Evolutionary conservation across 1,139 yeast genomes (phyloP), one percentile per base, ranked within the genome.

Genomic region (Debaryomyces nepalensis): DNA sequence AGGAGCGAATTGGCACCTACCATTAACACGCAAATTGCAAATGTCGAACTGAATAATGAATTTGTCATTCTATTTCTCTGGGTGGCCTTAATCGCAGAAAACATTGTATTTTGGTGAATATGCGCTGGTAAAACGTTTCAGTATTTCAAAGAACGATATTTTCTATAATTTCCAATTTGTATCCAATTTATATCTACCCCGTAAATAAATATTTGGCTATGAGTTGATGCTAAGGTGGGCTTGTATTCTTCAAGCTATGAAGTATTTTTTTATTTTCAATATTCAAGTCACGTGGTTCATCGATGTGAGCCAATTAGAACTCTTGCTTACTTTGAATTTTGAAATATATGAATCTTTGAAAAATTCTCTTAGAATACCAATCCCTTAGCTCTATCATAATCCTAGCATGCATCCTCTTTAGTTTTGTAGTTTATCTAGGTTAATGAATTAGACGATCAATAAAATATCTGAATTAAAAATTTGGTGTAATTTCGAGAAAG

Each of bases 31-130:
- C 93, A 85, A 22, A 86, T 81, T 26, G 85, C 77, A 53, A 84
- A 84, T 0, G 93, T 85, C n/a, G 90, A 80, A 23, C 84, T 79
- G 63, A 86, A 86, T 46, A 85, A 72, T 19, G 89, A 83, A 44
- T 79, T 77, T 22, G 89, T 83, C 44, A 84, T 68, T 49, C 68
- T 67, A 45, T 73, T 72, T 57, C 87, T 72, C 43, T 75, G 74
- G 4, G 80, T 70, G 21, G 87, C 86, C 61, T 71, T 78, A 48
- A 81, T 68, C 52, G 55, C 48, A 32, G 50, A 46, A 46, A 59
- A 55, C 66, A 62, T 63, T 21, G 14, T 14, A 5, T 15, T n/a
- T 29, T 29, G 21, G n/a, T 29, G 9, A 9, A 38, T 21, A 16
- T 32, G 15, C 12, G 18, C 4, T 37, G 37, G n/a, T n/a, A n/a